Conservation (phyloP, 805 yeast species). For the Candida patagonica region DNA sequence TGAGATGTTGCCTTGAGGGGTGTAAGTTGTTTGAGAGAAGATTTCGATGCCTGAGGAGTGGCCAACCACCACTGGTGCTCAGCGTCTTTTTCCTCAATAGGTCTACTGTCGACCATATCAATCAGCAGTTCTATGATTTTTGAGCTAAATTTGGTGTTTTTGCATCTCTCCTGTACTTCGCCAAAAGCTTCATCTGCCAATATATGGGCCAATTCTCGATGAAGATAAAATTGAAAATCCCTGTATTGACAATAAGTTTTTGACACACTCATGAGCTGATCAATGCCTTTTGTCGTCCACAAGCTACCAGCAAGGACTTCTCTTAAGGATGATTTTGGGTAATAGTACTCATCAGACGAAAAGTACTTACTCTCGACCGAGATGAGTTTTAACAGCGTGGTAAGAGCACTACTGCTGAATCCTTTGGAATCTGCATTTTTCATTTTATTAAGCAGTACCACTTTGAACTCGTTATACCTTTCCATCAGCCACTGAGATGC, state of each 20-base stretch:
- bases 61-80: conserved; percentile 6
- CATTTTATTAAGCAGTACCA: conserved; percentile 28
- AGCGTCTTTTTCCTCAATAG: neutral
- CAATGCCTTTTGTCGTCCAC: conserved; percentile 25
- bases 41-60: conserved; percentile 17
- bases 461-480: conserved; percentile 45
- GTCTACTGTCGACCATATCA: conserved; percentile 1
- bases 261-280: conserved; percentile 43
- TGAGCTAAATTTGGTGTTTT: neutral
- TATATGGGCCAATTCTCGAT: conserved; percentile 39
- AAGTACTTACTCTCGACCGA: conserved; percentile 42
- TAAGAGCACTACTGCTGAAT: conserved; percentile 3
- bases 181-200: conserved; percentile 13
- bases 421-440: conserved; percentile 1
- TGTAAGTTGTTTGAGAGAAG: conserved; percentile 27
- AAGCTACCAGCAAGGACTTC: conserved; percentile 1
- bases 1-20: conserved; percentile 37
- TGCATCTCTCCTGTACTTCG: neutral
- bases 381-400: conserved; percentile 34
- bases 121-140: neutral
- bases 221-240: conserved; percentile 73
- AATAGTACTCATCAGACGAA: conserved; percentile 50
- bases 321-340: conserved; percentile 47
- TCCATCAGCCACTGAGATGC: conserved; percentile 57
- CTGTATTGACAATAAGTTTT: conserved; percentile 51